Percentiles rank a stretch among this genome's conserved stretches.
These are phyloP conservation scores for Ochromonas danica DNA, from an alignment of 108 stramenopile genomes.

Conservation along the genomic window DNA sequence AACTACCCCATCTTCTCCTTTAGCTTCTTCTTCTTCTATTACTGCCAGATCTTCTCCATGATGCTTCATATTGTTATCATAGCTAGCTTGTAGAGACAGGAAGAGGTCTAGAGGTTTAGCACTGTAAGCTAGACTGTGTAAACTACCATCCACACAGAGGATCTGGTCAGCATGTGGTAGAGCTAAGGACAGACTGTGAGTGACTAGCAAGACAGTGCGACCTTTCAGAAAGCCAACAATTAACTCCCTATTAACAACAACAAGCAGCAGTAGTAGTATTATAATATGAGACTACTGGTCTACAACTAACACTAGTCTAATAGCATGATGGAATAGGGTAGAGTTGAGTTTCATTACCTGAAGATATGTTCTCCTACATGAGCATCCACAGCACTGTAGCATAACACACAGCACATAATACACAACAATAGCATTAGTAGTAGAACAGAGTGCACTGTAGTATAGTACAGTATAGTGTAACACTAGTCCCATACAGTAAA, in stretches of 20 bases:
- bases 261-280: too few relatives aligned
- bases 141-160: slow-evolving; percentile 2
- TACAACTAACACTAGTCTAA: too few relatives aligned
- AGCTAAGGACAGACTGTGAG: slow-evolving; percentile 63
- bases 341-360: too few relatives aligned
- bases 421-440: too few relatives aligned
- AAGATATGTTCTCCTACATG: slow-evolving; percentile 94
- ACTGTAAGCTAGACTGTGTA: too few relatives aligned
- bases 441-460: too few relatives aligned
- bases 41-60: background rate
- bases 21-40: background rate
- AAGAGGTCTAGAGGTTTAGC: too few relatives aligned
- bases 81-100: background rate
- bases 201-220: slow-evolving; percentile 81
- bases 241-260: too few relatives aligned
- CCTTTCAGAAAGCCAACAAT: slow-evolving; percentile 40
- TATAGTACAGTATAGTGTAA: slow-evolving; percentile 74
- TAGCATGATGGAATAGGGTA: too few relatives aligned
- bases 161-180: slow-evolving; percentile 7
- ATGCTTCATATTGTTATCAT: background rate
- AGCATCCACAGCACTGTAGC: slow-evolving; percentile 92
- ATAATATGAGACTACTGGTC: too few relatives aligned
- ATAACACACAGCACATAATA: too few relatives aligned
- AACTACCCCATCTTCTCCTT: background rate
- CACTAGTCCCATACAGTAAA: slow-evolving; percentile 40